Evolutionary conservation across 768 basidiomycete species (phyloP).

Genomic region (Amanita muscaria): DNA sequence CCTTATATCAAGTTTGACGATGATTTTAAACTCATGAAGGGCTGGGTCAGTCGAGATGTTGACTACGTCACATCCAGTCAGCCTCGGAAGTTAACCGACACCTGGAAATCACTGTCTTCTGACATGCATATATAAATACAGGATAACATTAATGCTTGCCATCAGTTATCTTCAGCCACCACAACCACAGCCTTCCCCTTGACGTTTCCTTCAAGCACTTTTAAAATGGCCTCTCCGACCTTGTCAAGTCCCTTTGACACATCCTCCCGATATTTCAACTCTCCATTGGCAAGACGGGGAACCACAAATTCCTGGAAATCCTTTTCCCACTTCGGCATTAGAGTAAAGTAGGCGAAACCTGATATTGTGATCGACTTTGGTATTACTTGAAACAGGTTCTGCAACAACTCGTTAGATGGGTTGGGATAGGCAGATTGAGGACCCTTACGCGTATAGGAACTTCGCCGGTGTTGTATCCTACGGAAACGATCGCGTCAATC

Average conservation of each 20-base stretch:
- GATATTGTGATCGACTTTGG: slow-evolving; percentile 30
- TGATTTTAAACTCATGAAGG: too few relatives aligned
- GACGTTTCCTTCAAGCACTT: slow-evolving; percentile 26
- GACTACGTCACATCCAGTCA: neutral
- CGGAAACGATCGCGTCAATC: neutral
- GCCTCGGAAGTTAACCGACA: too few relatives aligned
- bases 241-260: slow-evolving; percentile 34
- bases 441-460: slow-evolving; percentile 19
- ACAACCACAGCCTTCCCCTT: slow-evolving; percentile 27
- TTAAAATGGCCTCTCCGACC: slow-evolving; percentile 26
- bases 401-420: slow-evolving; percentile 1
- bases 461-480: slow-evolving; percentile 26
- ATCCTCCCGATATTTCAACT: slow-evolving; percentile 41
- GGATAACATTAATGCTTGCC: neutral
- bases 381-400: slow-evolving; percentile 33
- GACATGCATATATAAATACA: neutral
- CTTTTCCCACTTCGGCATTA: slow-evolving; percentile 26
- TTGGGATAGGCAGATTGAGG: neutral
- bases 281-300: slow-evolving; percentile 31
- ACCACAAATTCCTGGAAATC: slow-evolving; percentile 37
- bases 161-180: slow-evolving; percentile 26
- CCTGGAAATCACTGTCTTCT: too few relatives aligned
- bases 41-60: neutral
- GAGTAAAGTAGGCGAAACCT: slow-evolving; percentile 29
- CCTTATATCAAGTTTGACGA: too few relatives aligned